These are phyloP conservation scores for Populus euphratica DNA, from an alignment of 345 rosid genomes.

Conservation along the genomic window DNA sequence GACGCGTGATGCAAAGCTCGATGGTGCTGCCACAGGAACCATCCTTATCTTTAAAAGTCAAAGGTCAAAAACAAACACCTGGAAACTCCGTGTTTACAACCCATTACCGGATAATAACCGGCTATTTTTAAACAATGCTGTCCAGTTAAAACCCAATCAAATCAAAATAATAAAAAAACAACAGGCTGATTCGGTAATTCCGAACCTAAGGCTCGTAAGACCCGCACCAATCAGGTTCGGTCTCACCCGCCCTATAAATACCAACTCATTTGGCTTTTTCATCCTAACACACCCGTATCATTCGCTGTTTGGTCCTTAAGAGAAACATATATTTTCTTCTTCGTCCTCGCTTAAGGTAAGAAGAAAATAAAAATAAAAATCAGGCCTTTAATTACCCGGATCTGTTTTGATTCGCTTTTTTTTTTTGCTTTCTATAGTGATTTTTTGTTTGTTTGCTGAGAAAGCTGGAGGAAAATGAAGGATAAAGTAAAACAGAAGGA, in stretches of 20 bases:
- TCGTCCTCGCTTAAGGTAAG: conserved; percentile 11
- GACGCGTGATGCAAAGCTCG: no score
- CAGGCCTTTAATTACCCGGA: not conserved
- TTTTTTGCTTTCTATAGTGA: not conserved
- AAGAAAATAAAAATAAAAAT: not conserved
- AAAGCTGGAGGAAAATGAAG: not conserved
- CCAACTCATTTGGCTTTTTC: not conserved
- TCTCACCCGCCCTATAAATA: conserved; percentile 14
- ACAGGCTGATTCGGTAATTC: conserved; percentile 16
- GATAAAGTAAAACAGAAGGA: not conserved
- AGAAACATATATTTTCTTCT: conserved; percentile 8
- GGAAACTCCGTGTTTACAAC: conserved; percentile 2
- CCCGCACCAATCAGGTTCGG: conserved; percentile 12
- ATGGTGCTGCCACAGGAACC: not conserved
- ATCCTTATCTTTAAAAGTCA: not conserved
- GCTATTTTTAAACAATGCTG: not conserved
- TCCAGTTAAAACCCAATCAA: not conserved
- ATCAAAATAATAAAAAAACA: not conserved
- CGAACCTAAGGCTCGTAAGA: conserved; percentile 9
- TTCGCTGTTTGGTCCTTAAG: not conserved
- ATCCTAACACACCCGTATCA: not conserved
- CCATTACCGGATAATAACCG: conserved; percentile 22
- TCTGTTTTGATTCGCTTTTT: not conserved
- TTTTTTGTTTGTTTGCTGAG: not conserved
- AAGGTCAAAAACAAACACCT: not conserved